phyloP scores from a whole-genome alignment of 1,284 basidiomycete species.

The Rugosomyces carneus region DNA sequence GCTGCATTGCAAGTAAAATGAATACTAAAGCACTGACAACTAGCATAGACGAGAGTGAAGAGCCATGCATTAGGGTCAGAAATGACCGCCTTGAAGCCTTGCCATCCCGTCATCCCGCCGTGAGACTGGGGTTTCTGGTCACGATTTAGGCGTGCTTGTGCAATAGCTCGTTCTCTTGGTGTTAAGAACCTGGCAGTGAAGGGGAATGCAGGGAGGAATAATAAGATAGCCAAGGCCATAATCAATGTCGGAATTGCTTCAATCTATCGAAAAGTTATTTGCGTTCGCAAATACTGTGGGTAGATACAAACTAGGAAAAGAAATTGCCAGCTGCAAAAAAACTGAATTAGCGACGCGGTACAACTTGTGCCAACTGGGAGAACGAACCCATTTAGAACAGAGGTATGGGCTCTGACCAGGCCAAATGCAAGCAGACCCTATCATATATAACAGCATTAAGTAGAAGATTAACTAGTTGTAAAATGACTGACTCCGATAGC shows the following conservation, averaged over 20 bases:
- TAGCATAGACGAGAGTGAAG: slow-evolving; percentile 45
- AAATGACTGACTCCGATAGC: slow-evolving; percentile 40
- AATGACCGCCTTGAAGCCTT: slow-evolving; percentile 45
- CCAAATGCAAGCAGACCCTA: slow-evolving; percentile 52
- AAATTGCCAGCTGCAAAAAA: slow-evolving; percentile 43
- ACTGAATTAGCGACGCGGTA: background rate
- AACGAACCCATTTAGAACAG: slow-evolving; percentile 36
- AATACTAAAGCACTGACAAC: slow-evolving; percentile 32
- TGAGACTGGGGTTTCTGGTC: slow-evolving; percentile 52
- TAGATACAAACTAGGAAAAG: slow-evolving; percentile 39
- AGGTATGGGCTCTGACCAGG: slow-evolving; percentile 43
- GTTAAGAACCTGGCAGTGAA: slow-evolving; percentile 34
- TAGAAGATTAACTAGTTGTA: background rate
- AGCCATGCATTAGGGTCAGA: slow-evolving; percentile 45
- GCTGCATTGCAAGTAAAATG: background rate
- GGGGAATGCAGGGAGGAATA: slow-evolving; percentile 41
- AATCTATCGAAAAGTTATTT: slow-evolving; percentile 28
- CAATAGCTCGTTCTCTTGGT: slow-evolving; percentile 45
- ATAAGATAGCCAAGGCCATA: slow-evolving; percentile 39
- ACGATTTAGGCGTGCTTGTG: slow-evolving; percentile 45
- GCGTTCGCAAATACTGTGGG: background rate
- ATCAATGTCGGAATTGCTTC: slow-evolving; percentile 48
- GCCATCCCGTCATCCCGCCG: slow-evolving; percentile 50
- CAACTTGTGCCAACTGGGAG: background rate
- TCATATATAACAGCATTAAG: no score